These are phyloP conservation scores for Paraphaeosphaeria minitans DNA, from an alignment of 2,329 filamentous ascomycete genomes.

Conservation along the genomic window DNA sequence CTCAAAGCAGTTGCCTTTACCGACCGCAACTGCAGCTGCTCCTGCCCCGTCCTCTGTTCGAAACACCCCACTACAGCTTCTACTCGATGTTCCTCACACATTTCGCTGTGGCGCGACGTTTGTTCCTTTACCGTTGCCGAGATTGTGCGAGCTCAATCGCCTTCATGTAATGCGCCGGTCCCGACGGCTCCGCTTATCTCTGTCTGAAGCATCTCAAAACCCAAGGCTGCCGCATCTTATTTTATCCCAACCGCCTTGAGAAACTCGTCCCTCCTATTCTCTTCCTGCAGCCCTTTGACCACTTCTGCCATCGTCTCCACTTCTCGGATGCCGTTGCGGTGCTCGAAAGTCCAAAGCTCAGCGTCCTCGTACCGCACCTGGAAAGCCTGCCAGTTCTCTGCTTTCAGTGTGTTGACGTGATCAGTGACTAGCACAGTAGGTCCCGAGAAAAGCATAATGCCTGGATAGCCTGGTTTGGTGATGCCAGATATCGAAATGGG, in stretches of 20 bases:
- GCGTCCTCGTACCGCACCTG: constrained; percentile 51
- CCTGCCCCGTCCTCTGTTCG: constrained; percentile 8
- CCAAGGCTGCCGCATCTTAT: constrained; percentile 19
- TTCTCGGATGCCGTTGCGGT: constrained; percentile 49
- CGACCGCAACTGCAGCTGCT: constrained; percentile 2
- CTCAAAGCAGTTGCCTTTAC: neutral
- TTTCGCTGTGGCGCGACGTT: neutral
- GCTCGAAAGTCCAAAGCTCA: constrained; percentile 47
- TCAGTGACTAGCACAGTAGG: constrained; percentile 44
- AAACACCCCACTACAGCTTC: constrained; percentile 1
- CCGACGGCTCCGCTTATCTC: neutral
- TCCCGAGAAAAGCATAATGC: constrained; percentile 52
- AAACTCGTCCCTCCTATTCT: constrained; percentile 34
- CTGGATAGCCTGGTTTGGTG: constrained; percentile 55
- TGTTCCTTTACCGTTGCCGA: neutral
- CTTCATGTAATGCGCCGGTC: neutral
- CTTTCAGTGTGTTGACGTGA: constrained; percentile 51
- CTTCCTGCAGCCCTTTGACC: constrained; percentile 39
- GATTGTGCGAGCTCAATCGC: neutral
- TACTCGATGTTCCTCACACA: neutral
- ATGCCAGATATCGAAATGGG: constrained; percentile 48
- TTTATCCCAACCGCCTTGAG: constrained; percentile 44
- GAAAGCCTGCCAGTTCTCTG: constrained; percentile 54
- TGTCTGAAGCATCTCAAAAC: neutral
- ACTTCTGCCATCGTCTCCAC: constrained; percentile 53